Evolutionary conservation across 2,329 filamentous ascomycete species (phyloP).

Genomic region (Pseudogymnoascus sp.): DNA sequence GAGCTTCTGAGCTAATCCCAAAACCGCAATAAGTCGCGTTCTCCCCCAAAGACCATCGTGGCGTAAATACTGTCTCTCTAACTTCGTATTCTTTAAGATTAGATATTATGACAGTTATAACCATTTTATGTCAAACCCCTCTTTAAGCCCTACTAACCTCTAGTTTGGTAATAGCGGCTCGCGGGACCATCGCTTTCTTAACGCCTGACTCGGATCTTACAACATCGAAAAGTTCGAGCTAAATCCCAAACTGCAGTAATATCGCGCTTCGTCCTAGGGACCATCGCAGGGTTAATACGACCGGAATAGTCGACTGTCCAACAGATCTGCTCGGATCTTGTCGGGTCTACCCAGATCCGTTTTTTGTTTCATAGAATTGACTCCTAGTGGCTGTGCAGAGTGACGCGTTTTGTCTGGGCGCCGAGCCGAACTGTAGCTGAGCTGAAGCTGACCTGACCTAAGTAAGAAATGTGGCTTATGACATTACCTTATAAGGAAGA

Average conservation of each 20-base stretch:
- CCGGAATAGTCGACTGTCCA: background rate
- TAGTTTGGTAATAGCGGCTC: no score
- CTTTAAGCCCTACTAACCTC: no score
- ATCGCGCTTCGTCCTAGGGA: background rate
- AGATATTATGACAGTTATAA: no score
- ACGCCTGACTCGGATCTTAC: no score
- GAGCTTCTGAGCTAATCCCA: background rate
- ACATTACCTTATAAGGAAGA: background rate
- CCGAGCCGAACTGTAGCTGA: background rate
- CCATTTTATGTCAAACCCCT: no score
- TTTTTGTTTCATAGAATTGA: background rate
- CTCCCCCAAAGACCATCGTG: no score
- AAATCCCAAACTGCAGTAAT: background rate
- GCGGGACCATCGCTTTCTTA: no score
- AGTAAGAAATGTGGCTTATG: background rate
- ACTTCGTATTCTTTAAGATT: no score
- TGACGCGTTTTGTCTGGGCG: background rate
- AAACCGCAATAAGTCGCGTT: no score
- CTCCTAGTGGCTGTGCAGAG: background rate
- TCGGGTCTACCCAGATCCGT: background rate
- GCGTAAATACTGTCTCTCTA: no score
- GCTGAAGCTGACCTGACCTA: background rate
- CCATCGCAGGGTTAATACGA: background rate
- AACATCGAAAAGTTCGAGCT: no score
- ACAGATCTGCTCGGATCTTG: background rate